A percentile compares a stretch with the other conserved stretches of the same genome.
These are phyloP conservation scores for Saccharomycopsis sp. DNA, from an alignment of 805 yeast species.

Conservation along the genomic window DNA sequence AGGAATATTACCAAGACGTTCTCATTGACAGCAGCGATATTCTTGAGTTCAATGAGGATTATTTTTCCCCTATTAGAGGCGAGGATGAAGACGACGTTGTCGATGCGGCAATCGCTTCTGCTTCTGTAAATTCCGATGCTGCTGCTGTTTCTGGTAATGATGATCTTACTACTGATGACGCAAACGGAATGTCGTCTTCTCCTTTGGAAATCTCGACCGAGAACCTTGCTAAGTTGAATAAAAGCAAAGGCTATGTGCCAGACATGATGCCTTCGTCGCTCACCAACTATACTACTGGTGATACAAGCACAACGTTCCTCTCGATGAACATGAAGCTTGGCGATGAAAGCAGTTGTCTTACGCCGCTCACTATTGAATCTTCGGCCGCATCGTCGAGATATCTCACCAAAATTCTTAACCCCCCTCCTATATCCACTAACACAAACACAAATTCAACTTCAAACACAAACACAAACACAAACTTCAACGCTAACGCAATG, in stretches of 20 bases:
- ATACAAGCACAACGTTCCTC: neutral
- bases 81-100: constrained; percentile 5
- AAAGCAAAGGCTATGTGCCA: neutral
- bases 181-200: neutral
- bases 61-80: neutral
- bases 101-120: neutral
- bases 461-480: neutral
- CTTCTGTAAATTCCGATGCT: constrained; percentile 2
- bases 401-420: neutral
- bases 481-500: neutral
- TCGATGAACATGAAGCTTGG: neutral
- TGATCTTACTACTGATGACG: neutral
- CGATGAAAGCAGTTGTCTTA: neutral
- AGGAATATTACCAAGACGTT: neutral
- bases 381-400: neutral
- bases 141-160: neutral
- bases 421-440: neutral
- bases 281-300: neutral
- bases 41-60: neutral
- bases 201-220: constrained; percentile 10
- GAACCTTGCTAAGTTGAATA: constrained; percentile 1
- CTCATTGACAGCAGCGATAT: neutral
- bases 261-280: neutral
- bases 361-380: constrained; percentile 1
- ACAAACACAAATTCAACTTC: neutral